Evolutionary conservation across 257 asterid species (phyloP).

Genomic region (Solanum chilense): DNA sequence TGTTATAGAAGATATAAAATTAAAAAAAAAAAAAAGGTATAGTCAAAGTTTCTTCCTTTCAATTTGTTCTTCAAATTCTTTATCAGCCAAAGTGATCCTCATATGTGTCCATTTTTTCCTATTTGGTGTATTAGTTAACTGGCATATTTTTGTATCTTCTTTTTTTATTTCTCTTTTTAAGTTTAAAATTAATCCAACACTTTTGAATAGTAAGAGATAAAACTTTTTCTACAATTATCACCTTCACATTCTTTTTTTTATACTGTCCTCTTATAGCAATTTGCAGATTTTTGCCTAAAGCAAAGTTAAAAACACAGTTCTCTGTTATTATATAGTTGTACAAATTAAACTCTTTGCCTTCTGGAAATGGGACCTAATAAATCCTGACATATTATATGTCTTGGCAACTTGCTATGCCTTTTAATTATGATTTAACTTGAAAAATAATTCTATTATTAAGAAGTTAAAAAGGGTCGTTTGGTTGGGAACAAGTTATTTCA

Average conservation of each 20-base stretch:
- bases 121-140: not conserved
- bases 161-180: not conserved
- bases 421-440: not conserved
- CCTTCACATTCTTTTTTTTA: not conserved
- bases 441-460: not conserved
- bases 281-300: not conserved
- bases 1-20: conserved; percentile 13
- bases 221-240: not conserved
- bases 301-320: not conserved
- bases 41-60: conserved; percentile 25
- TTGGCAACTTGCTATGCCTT: not conserved
- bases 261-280: not conserved
- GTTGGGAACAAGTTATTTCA: too few species aligned
- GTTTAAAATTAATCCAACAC: not conserved
- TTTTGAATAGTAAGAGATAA: not conserved
- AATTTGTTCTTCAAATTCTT: conserved; percentile 14
- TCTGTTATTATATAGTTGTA: not conserved
- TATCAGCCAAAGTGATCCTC: conserved; percentile 1
- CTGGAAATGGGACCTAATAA: not conserved
- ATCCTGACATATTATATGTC: not conserved
- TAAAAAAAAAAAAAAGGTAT: conserved; percentile 18
- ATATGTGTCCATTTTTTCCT: not conserved
- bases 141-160: not conserved
- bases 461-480: not conserved
- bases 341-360: not conserved